These are phyloP conservation scores for Aureobasidium subglaciale DNA, from an alignment of 2,329 filamentous ascomycete genomes.

Conservation along the genomic window DNA sequence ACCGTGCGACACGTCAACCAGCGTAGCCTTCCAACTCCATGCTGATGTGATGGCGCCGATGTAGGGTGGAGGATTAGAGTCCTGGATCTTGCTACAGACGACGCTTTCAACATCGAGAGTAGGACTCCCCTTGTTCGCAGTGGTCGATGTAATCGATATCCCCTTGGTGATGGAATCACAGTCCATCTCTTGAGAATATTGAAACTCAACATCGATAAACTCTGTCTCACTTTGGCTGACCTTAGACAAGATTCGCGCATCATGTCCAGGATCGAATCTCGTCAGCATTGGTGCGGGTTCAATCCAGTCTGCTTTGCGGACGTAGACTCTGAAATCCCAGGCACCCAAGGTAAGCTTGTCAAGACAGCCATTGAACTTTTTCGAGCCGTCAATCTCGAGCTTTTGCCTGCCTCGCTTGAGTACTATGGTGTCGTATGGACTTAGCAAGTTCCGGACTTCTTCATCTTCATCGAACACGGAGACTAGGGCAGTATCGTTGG, in stretches of 20 bases:
- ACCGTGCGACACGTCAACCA: slow-evolving; percentile 53
- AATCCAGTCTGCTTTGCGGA: slow-evolving; percentile 46
- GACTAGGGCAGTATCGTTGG: slow-evolving; percentile 44
- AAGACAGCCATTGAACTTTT: slow-evolving; percentile 49
- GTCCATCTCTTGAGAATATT: slow-evolving; percentile 56
- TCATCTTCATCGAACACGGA: slow-evolving; percentile 49
- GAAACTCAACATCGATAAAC: slow-evolving; percentile 45
- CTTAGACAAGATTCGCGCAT: slow-evolving; percentile 47
- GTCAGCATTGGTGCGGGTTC: slow-evolving; percentile 52
- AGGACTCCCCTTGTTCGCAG: slow-evolving; percentile 38
- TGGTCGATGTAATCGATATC: slow-evolving; percentile 48
- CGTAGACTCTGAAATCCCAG: slow-evolving; percentile 55
- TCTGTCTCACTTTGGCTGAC: slow-evolving; percentile 34
- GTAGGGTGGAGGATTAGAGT: slow-evolving; percentile 31
- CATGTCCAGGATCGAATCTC: slow-evolving; percentile 54
- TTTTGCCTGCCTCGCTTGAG: slow-evolving; percentile 41
- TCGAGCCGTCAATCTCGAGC: slow-evolving; percentile 43
- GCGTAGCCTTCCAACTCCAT: slow-evolving; percentile 47
- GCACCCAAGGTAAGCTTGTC: slow-evolving; percentile 44
- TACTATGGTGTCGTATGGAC: slow-evolving; percentile 51
- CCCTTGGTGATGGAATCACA: slow-evolving; percentile 48
- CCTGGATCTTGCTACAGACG: slow-evolving; percentile 37
- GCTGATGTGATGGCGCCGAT: slow-evolving; percentile 45
- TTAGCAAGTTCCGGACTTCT: slow-evolving; percentile 56
- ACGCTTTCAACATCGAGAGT: slow-evolving; percentile 40